These are phyloP conservation scores for Penicillium sp. DNA, from an alignment of 2,329 filamentous ascomycete species.

Conservation along the genomic window DNA sequence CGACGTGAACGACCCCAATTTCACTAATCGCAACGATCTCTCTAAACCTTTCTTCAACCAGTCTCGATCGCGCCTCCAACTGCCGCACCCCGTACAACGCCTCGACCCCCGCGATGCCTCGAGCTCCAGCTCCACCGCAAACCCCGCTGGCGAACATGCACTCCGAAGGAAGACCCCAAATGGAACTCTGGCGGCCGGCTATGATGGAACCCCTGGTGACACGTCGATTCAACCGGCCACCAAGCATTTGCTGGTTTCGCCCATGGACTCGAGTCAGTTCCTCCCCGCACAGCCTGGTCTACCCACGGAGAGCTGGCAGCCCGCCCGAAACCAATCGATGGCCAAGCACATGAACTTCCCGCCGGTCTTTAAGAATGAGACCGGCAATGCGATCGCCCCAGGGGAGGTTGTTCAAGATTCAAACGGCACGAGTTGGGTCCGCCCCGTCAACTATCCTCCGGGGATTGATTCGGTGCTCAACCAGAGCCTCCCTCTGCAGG, in stretches of 20 bases:
- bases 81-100: slow-evolving; percentile 39
- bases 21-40: slow-evolving; percentile 25
- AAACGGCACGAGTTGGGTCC: slow-evolving; percentile 39
- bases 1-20: slow-evolving; percentile 25
- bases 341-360: slow-evolving; percentile 36
- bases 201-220: slow-evolving; percentile 75
- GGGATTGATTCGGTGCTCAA: slow-evolving; percentile 58
- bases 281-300: slow-evolving; percentile 30
- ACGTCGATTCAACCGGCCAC: slow-evolving; percentile 65
- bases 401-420: slow-evolving; percentile 30
- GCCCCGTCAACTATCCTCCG: slow-evolving; percentile 42
- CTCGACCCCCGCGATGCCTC: slow-evolving; percentile 27
- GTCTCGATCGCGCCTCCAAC: slow-evolving; percentile 32
- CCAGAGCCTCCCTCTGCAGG: slow-evolving; percentile 47
- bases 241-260: slow-evolving; percentile 76
- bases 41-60: slow-evolving; percentile 26
- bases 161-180: slow-evolving; percentile 87
- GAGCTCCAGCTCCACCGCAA: slow-evolving; percentile 20
- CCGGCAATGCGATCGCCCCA: slow-evolving; percentile 20
- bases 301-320: slow-evolving; percentile 30
- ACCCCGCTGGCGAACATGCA: slow-evolving; percentile 58
- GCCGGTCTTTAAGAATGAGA: slow-evolving; percentile 36
- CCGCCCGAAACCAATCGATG: slow-evolving; percentile 26
- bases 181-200: slow-evolving; percentile 85
- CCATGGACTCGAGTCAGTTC: slow-evolving; percentile 41